Conservation (phyloP, 164 flowering plant species). For the Dillenia turbinata region DNA sequence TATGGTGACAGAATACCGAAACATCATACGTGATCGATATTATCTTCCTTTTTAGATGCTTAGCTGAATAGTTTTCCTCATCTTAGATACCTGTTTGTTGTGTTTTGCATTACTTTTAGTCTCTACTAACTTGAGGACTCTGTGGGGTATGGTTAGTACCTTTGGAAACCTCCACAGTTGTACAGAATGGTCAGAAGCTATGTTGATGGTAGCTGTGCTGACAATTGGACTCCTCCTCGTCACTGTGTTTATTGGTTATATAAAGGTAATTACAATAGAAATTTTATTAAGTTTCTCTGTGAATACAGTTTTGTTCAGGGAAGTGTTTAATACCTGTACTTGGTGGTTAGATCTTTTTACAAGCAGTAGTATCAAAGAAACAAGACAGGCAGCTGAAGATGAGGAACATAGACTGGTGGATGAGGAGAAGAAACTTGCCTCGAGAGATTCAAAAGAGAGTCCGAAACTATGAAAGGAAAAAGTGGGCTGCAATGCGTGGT, state of each 20-base stretch:
- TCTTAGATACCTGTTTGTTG: no score
- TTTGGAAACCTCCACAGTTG: constrained; percentile 93
- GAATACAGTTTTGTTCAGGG: no score
- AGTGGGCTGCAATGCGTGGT: constrained; percentile 98
- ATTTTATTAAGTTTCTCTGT: no score
- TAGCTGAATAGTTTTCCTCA: no score
- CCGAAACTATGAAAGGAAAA: constrained; percentile 77
- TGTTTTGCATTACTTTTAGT: neutral
- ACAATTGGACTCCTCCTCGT: constrained; percentile 85
- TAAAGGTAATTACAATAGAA: constrained; percentile 51
- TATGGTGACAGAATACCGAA: no score
- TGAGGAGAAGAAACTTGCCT: constrained; percentile 74
- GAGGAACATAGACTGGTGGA: constrained; percentile 98
- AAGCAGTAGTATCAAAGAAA: constrained; percentile 13
- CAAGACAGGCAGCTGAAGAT: constrained; percentile 42
- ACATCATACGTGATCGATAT: no score
- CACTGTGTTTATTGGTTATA: constrained; percentile 93
- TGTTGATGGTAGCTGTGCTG: constrained; percentile 80
- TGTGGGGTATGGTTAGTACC: constrained; percentile 42
- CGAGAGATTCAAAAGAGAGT: constrained; percentile 72
- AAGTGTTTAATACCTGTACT: no score
- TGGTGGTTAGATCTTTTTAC: constrained; percentile 24
- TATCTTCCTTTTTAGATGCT: no score
- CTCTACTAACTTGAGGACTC: neutral
- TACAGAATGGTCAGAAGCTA: constrained; percentile 86